Evolutionary conservation across 2,329 filamentous ascomycete species (phyloP).

Genomic region (Claviceps capensis): DNA sequence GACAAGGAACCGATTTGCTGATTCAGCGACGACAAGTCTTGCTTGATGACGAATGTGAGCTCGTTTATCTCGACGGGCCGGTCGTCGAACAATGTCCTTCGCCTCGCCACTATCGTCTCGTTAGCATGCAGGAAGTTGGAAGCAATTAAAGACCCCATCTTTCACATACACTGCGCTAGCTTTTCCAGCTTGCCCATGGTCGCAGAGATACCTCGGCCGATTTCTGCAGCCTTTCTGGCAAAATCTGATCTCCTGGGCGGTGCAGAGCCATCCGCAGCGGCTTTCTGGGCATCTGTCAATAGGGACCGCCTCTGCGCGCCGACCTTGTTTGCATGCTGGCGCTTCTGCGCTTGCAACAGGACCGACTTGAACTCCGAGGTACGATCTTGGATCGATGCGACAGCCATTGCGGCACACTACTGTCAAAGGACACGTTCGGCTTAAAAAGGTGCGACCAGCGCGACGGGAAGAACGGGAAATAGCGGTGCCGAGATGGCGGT

Average conservation of each 20-base stretch:
- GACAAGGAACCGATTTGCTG: slow-evolving; percentile 80
- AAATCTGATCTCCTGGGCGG: slow-evolving; percentile 71
- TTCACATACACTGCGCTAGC: slow-evolving; percentile 59
- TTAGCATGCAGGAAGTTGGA: not conserved
- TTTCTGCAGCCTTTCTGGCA: slow-evolving; percentile 78
- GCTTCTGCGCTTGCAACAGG: slow-evolving; percentile 69
- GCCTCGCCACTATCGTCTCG: slow-evolving; percentile 59
- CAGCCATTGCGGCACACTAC: slow-evolving; percentile 35
- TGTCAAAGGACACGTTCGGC: not conserved
- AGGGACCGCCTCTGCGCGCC: slow-evolving; percentile 71
- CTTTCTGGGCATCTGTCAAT: slow-evolving; percentile 60
- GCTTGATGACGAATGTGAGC: slow-evolving; percentile 94
- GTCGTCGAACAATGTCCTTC: slow-evolving; percentile 95
- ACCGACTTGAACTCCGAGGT: slow-evolving; percentile 92
- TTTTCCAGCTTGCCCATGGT: slow-evolving; percentile 95
- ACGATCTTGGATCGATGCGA: slow-evolving; percentile 83
- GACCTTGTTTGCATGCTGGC: slow-evolving; percentile 62
- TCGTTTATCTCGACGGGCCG: slow-evolving; percentile 93
- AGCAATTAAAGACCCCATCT: too few species aligned
- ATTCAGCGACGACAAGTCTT: slow-evolving; percentile 75
- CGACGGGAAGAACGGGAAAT: slow-evolving; percentile 6
- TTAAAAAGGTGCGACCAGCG: slow-evolving; percentile 22
- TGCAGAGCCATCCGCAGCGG: slow-evolving; percentile 39
- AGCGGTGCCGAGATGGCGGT: too few species aligned
- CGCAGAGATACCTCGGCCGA: slow-evolving; percentile 77